phyloP scores from a whole-genome alignment of 2,329 filamentous ascomycete species.

The Botrytis fabae region DNA sequence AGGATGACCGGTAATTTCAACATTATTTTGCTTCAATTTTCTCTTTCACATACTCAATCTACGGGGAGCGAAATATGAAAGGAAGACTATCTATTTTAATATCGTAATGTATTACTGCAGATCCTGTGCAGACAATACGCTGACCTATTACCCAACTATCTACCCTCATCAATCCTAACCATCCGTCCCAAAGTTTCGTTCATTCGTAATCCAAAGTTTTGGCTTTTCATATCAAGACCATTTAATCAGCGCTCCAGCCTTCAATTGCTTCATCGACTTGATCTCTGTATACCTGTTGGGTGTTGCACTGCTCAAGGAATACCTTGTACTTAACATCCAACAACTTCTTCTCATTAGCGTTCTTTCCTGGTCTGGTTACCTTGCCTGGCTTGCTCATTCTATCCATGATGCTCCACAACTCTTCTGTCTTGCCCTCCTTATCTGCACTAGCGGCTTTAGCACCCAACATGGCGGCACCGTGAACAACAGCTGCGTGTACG shows the following conservation, averaged over 20 bases:
- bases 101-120: neutral
- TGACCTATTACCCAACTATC: neutral
- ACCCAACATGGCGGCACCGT: conserved; percentile 97
- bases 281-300: conserved; percentile 78
- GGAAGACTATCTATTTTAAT: neutral
- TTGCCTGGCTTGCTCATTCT: conserved; percentile 93
- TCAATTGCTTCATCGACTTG: conserved; percentile 67
- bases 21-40: neutral
- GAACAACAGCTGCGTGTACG: conserved; percentile 91
- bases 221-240: neutral
- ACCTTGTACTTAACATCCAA: conserved; percentile 89
- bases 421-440: conserved; percentile 74
- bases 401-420: conserved; percentile 96
- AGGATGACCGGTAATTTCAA: neutral
- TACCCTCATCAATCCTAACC: neutral
- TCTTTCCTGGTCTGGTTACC: conserved; percentile 72
- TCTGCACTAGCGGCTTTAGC: conserved; percentile 92
- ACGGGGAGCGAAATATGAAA: neutral
- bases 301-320: conserved; percentile 89
- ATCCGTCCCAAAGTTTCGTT: conserved; percentile 7
- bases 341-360: conserved; percentile 73
- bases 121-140: neutral
- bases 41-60: neutral
- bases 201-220: conserved; percentile 3
- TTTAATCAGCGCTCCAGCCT: conserved; percentile 42